Percentiles rank a stretch among this genome's conserved stretches.
Conservation (phyloP, 2,329 filamentous ascomycete genomes). For the Colletotrichum sp. region DNA sequence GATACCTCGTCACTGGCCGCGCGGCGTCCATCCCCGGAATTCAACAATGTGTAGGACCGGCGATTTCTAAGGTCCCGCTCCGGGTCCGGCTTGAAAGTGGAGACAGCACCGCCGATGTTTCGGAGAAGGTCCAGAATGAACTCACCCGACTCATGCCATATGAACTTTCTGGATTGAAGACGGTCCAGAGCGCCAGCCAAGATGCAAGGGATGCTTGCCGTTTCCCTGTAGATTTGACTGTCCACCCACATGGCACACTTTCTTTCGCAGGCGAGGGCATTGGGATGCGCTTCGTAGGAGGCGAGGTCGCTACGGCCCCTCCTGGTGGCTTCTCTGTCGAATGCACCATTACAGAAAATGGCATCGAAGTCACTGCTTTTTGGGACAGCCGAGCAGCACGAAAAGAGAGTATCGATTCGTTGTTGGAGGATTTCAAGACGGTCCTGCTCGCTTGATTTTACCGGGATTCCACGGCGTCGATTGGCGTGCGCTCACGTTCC, state of each 20-base stretch:
- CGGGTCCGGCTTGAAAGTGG: neutral
- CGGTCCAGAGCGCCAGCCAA: neutral
- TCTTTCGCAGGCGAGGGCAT: neutral
- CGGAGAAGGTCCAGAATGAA: neutral
- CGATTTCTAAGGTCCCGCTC: neutral
- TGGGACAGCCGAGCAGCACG: neutral
- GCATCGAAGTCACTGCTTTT: neutral
- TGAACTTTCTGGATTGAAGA: neutral
- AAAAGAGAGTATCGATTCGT: neutral
- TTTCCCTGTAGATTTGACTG: neutral
- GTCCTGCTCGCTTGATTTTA: neutral
- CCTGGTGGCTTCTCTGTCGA: neutral
- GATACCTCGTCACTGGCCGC: neutral
- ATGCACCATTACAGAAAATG: neutral
- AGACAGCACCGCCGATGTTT: neutral
- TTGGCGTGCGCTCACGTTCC: neutral
- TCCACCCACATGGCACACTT: neutral
- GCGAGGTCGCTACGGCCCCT: neutral
- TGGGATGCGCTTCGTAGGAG: neutral
- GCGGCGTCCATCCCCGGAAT: neutral
- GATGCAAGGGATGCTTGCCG: constrained; percentile 4
- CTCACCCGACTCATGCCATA: neutral
- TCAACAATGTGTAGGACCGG: neutral
- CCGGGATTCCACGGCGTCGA: neutral
- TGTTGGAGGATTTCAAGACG: neutral